Conservation (phyloP, 1,284 basidiomycete genomes). For the Malassezia caprae region DNA sequence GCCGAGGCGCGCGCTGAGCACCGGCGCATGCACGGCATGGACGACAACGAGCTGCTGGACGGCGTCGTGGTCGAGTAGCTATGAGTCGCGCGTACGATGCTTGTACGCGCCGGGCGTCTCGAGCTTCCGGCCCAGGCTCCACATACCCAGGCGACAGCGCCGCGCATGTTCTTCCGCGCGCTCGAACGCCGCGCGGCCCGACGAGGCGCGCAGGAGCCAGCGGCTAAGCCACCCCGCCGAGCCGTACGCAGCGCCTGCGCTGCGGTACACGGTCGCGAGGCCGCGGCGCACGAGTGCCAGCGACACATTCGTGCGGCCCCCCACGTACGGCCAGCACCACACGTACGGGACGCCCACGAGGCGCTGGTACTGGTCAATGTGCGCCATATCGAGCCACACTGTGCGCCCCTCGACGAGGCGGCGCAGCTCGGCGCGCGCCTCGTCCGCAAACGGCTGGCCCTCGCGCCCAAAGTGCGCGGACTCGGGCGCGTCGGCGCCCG, state of each 20-base stretch:
- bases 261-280: conserved; percentile 40
- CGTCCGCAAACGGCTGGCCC: conserved; percentile 42
- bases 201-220: not conserved
- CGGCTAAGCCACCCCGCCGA: conserved; percentile 20
- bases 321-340: conserved; percentile 34
- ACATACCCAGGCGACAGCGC: conserved; percentile 11
- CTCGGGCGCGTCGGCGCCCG: conserved; percentile 45
- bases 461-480: conserved; percentile 43
- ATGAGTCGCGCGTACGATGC: not conserved
- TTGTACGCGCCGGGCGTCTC: conserved; percentile 16
- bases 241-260: conserved; percentile 40
- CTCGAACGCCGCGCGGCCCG: conserved; percentile 6
- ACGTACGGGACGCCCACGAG: conserved; percentile 45
- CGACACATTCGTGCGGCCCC: conserved; percentile 43
- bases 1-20: conserved; percentile 19
- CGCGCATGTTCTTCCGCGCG: conserved; percentile 15
- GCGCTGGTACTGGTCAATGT: conserved; percentile 45
- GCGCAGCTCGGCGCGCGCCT: conserved; percentile 35
- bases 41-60: conserved; percentile 19
- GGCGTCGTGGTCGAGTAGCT: conserved; percentile 23
- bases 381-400: conserved; percentile 34
- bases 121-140: conserved; percentile 4
- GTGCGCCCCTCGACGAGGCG: conserved; percentile 20
- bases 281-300: conserved; percentile 36
- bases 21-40: conserved; percentile 21